Evolutionary conservation across 371 early-diverging fungal genomes (phyloP).

Genomic region (Haplosporangium sp.): DNA sequence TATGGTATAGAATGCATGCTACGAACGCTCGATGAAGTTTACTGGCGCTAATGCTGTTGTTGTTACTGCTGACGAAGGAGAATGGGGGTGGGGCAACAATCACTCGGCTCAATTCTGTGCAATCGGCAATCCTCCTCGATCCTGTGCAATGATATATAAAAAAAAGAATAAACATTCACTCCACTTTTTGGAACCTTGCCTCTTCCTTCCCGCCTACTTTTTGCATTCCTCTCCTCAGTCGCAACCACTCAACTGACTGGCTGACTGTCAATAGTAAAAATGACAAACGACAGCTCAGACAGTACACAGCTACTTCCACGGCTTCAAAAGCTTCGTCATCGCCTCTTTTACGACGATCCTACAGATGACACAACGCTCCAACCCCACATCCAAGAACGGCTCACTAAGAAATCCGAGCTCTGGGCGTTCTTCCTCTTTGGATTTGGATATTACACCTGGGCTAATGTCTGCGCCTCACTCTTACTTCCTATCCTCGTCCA

Average conservation of each 20-base stretch:
- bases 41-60: no score
- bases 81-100: no score
- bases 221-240: not conserved
- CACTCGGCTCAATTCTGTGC: constrained; percentile 27
- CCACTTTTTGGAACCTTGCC: not conserved
- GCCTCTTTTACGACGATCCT: constrained; percentile 33
- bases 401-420: constrained; percentile 42
- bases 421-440: constrained; percentile 52
- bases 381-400: constrained; percentile 25
- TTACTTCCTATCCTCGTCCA: constrained; percentile 40
- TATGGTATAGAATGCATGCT: no score
- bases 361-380: constrained; percentile 23
- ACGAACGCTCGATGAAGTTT: no score
- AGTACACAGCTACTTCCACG: not conserved
- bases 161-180: not conserved
- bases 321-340: constrained; percentile 12
- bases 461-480: constrained; percentile 35
- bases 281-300: not conserved
- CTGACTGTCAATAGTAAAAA: not conserved
- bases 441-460: constrained; percentile 38
- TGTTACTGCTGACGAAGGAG: no score
- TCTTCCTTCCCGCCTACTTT: not conserved
- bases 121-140: not conserved
- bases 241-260: not conserved
- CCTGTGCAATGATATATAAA: not conserved